Evolutionary conservation across 441 rosid genomes (phyloP), one percentile per base, ranked within the genome.

Genomic region (Arabidopsis hybrid): DNA sequence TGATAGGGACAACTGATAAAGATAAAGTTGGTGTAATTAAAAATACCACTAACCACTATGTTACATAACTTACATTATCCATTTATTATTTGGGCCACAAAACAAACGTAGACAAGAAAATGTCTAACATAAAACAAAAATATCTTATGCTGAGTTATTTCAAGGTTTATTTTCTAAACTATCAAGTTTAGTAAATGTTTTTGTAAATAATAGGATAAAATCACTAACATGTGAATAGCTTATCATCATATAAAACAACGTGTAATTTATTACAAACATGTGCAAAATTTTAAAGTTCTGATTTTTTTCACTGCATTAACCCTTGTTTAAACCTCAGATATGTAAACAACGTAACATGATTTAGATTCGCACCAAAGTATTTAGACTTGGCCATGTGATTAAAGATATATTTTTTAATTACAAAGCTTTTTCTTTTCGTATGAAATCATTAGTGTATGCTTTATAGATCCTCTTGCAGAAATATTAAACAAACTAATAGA

Each of bases 41-140:
- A 58, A 10, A 14, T 57, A 69, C 43, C 40, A 55, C 46, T 21
- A 49, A 7, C 31, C 43, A 69, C 43, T 58, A 42, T 45, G 10
- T n/a, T n/a, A n/a, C n/a, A n/a, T n/a, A n/a, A n/a, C n/a, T 21
- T 71, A 36, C 36, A 50, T 60, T 60, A 60, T 71, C 74, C 75
- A 29, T 71, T 60, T 60, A 50, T 49, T 47, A n/a, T 49, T 51
- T 21, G 59, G 58, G 13, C 67, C 67, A 71, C 67, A 49, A 26
- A 60, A 16, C 35, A 34, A 67, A 47, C 21, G 38, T 49, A 46
- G 2, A 35, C 0, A 60, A 6, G 8, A 57, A 11, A 46, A 9
- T 21, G 17, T 42, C 58, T 21, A 17, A 45, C 31, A 34, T 34
- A 36, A 67, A 53, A 29, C 7, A 31, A 40, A 67, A 38, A 1